A percentile compares a stretch with the other conserved stretches of the same genome.
phyloP scores from a whole-genome alignment of 805 yeast genomes.

The Sugiyamaella chiloensis region DNA sequence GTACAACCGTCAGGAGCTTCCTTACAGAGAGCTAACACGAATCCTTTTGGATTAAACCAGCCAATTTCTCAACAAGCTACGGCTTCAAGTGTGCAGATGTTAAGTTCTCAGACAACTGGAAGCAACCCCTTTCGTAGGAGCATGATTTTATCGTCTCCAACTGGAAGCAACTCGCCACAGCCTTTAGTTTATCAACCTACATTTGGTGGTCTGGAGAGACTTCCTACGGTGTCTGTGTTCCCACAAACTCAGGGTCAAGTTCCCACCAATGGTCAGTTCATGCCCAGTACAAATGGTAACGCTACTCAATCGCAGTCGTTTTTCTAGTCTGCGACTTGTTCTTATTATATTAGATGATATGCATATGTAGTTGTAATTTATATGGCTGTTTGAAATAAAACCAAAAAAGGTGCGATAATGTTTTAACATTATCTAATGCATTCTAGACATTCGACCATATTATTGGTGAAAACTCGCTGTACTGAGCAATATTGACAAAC shows the following conservation, averaged over 20 bases:
- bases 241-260: slow-evolving; percentile 53
- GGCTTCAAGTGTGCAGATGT: slow-evolving; percentile 17
- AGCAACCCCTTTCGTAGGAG: slow-evolving; percentile 56
- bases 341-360: background rate
- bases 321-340: too few species aligned
- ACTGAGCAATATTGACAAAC: slow-evolving; percentile 24
- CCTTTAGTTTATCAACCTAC: slow-evolving; percentile 47
- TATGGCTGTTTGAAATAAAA: too few species aligned
- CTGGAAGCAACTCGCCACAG: slow-evolving; percentile 32
- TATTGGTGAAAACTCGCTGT: slow-evolving; percentile 12
- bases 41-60: slow-evolving; percentile 8
- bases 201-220: slow-evolving; percentile 68
- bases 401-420: too few species aligned
- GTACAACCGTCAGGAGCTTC: slow-evolving; percentile 21
- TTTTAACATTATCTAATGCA: slow-evolving; percentile 13
- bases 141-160: slow-evolving; percentile 25
- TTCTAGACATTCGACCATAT: slow-evolving; percentile 19
- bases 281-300: too few species aligned
- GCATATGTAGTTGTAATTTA: slow-evolving; percentile 5
- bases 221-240: slow-evolving; percentile 66
- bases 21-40: slow-evolving; percentile 15
- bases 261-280: slow-evolving; percentile 21
- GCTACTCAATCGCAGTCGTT: background rate
- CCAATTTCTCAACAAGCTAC: slow-evolving; percentile 8
- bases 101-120: slow-evolving; percentile 45